Conservation (phyloP, 2,329 filamentous ascomycete species). For the Lizonia empirigonia region DNA sequence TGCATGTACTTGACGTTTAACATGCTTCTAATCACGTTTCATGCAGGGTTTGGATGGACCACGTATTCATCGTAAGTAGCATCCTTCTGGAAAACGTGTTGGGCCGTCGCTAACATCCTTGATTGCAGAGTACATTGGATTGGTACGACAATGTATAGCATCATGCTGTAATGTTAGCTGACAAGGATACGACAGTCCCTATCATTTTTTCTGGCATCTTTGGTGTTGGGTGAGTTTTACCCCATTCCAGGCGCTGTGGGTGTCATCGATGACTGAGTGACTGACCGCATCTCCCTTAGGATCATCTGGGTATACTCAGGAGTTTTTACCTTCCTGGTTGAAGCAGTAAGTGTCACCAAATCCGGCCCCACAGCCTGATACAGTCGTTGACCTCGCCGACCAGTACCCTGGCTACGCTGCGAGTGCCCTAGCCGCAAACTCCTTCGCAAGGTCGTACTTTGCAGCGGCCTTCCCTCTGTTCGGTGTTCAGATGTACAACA, state of each 20-base stretch:
- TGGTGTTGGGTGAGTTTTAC: constrained; percentile 49
- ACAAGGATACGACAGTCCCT: constrained; percentile 51
- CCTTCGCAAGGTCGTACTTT: constrained; percentile 56
- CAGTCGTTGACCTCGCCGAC: constrained; percentile 32
- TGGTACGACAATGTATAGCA: constrained; percentile 47
- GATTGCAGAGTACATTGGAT: constrained; percentile 56
- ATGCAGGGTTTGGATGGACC: constrained; percentile 77
- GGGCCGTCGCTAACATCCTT: constrained; percentile 38
- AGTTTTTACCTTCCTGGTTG: constrained; percentile 86
- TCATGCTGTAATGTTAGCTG: constrained; percentile 40
- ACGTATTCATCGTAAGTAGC: constrained; percentile 75
- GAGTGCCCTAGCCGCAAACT: constrained; percentile 57
- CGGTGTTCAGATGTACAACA: constrained; percentile 59
- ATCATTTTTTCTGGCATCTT: constrained; percentile 57
- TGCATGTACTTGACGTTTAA: constrained; percentile 31
- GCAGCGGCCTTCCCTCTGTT: constrained; percentile 56
- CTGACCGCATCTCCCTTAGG: constrained; percentile 53
- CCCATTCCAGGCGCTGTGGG: constrained; percentile 24
- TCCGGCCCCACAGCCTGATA: constrained; percentile 27
- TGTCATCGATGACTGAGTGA: constrained; percentile 33
- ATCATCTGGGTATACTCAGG: constrained; percentile 80
- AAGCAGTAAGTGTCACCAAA: constrained; percentile 52
- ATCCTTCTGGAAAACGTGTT: constrained; percentile 61
- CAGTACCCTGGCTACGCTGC: constrained; percentile 58
- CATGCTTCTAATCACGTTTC: constrained; percentile 35